Percentiles rank a stretch among this genome's conserved stretches.
These are phyloP conservation scores for Phytopythium oedochilum DNA, from an alignment of 352 stramenopile genomes.

Conservation along the genomic window DNA sequence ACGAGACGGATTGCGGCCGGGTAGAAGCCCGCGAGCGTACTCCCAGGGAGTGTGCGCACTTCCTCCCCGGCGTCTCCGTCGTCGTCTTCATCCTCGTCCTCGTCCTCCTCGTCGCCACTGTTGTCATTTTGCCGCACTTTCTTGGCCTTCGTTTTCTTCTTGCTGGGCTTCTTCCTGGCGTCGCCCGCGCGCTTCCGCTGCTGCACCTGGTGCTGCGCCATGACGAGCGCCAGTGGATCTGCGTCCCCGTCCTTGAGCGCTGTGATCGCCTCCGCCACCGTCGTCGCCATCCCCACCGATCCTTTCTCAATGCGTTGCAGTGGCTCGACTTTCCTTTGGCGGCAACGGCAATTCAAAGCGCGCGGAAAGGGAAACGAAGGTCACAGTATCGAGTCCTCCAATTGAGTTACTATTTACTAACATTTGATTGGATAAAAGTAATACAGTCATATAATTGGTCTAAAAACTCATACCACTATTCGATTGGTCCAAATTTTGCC, in stretches of 20 bases:
- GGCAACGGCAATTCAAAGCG: slow-evolving; percentile 17
- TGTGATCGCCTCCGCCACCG: slow-evolving; percentile 32
- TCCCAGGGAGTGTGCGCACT: slow-evolving; percentile 39
- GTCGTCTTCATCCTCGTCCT: slow-evolving; percentile 3
- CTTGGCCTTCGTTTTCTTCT: slow-evolving; percentile 1
- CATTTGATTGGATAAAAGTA: slow-evolving; percentile 4
- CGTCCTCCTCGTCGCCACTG: slow-evolving; percentile 7
- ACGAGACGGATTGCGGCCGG: slow-evolving; percentile 31
- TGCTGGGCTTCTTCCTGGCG: slow-evolving; percentile 20
- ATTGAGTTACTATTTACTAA: background rate
- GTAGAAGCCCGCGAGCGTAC: slow-evolving; percentile 49
- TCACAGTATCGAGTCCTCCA: background rate
- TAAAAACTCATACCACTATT: background rate
- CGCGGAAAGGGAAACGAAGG: background rate
- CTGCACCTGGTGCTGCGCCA: slow-evolving; percentile 28
- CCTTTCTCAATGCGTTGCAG: background rate
- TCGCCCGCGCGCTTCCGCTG: slow-evolving; percentile 13
- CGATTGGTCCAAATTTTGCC: slow-evolving; percentile 11
- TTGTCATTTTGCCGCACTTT: background rate
- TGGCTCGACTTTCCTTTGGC: background rate
- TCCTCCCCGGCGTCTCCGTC: slow-evolving; percentile 38
- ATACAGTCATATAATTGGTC: background rate
- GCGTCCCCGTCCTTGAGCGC: slow-evolving; percentile 33
- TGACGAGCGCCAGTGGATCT: slow-evolving; percentile 21
- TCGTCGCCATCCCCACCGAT: slow-evolving; percentile 7